These are phyloP conservation scores for Raffaelea arxii DNA, from an alignment of 2,329 filamentous ascomycete genomes.

Conservation along the genomic window DNA sequence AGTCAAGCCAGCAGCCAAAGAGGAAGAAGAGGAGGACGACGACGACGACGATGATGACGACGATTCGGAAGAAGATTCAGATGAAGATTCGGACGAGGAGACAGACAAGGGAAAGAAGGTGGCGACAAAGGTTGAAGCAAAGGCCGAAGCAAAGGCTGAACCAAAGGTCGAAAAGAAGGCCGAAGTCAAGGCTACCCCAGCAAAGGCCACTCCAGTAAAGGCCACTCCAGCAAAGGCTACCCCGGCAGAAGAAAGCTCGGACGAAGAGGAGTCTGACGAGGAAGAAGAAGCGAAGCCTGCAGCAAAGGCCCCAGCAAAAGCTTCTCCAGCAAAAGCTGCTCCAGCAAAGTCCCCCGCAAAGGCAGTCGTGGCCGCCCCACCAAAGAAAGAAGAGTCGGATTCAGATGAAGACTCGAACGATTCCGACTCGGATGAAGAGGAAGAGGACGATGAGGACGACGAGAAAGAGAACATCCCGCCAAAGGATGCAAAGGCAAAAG, in stretches of 20 bases:
- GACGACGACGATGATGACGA: neutral
- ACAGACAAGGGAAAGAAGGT: constrained; percentile 1
- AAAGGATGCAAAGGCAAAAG: constrained; percentile 4
- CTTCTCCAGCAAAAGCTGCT: too few species aligned
- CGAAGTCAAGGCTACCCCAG: too few species aligned
- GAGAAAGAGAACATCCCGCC: constrained; percentile 3
- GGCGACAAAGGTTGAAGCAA: constrained; percentile 5
- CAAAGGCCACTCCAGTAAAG: too few species aligned
- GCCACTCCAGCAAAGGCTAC: too few species aligned
- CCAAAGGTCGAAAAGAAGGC: constrained; percentile 4
- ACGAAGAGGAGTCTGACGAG: constrained; percentile 7
- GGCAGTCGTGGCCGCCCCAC: too few species aligned
- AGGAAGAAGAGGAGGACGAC: neutral
- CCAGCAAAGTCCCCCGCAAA: too few species aligned
- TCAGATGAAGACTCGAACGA: too few species aligned
- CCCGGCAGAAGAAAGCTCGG: too few species aligned
- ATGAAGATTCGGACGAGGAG: neutral
- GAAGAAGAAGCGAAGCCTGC: neutral
- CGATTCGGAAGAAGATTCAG: neutral
- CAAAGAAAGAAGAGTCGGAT: too few species aligned
- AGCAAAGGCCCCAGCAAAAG: too few species aligned
- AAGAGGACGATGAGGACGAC: constrained; percentile 8
- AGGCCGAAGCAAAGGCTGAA: constrained; percentile 2
- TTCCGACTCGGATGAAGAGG: constrained; percentile 5
- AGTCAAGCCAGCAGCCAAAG: neutral